Evolutionary conservation across 106 monocot genomes (phyloP).

Genomic region (Amphibolis antarctica): DNA sequence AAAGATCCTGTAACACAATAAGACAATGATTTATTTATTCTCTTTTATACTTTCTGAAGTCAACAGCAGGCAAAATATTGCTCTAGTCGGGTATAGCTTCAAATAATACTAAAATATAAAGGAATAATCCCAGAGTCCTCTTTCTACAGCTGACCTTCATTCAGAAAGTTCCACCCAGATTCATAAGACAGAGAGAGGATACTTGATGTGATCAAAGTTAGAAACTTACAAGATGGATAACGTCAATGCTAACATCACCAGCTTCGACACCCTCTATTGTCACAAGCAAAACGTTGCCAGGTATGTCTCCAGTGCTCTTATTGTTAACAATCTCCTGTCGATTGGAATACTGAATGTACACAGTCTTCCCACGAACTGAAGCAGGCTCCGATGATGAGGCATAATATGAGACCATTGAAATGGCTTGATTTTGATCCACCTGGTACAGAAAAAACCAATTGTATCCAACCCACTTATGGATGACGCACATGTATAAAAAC

Average conservation of each 20-base stretch:
- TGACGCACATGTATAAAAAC: too few species aligned
- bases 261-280: slow-evolving; percentile 74
- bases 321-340: slow-evolving; percentile 73
- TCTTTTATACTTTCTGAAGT: too few species aligned
- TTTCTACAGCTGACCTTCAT: too few species aligned
- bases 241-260: slow-evolving; percentile 76
- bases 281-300: slow-evolving; percentile 66
- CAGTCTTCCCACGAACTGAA: slow-evolving; percentile 69
- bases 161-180: too few species aligned
- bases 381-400: slow-evolving; percentile 63
- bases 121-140: too few species aligned
- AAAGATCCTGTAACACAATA: too few species aligned
- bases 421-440: slow-evolving; percentile 62
- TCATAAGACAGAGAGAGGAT: too few species aligned
- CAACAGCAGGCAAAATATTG: too few species aligned
- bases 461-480: too few species aligned
- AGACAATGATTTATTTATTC: too few species aligned
- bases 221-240: slow-evolving; percentile 58
- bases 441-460: slow-evolving; percentile 3
- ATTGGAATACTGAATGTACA: slow-evolving; percentile 71
- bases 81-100: too few species aligned
- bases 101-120: too few species aligned
- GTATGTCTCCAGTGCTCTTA: slow-evolving; percentile 52
- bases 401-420: slow-evolving; percentile 72
- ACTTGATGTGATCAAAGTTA: not conserved